These are phyloP conservation scores for Xylaria sp. DNA, from an alignment of 2,329 filamentous ascomycete species.

Conservation along the genomic window DNA sequence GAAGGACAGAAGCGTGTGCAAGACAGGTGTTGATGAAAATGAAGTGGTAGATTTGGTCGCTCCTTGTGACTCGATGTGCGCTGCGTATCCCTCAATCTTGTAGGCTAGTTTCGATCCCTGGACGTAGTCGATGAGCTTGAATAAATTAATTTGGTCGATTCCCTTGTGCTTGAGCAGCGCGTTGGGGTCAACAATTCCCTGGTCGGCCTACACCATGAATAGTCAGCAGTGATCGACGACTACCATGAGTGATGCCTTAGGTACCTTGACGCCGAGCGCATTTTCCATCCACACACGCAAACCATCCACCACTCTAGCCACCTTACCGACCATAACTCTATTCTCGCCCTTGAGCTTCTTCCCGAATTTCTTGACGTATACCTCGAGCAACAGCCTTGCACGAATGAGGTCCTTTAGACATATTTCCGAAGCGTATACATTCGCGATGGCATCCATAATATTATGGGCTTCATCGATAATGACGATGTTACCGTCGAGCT, in stretches of 20 bases:
- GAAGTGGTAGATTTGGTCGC: slow-evolving; percentile 41
- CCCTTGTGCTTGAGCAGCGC: slow-evolving; percentile 84
- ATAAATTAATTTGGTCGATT: slow-evolving; percentile 94
- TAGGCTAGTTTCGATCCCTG: slow-evolving; percentile 92
- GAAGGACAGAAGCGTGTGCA: slow-evolving; percentile 70
- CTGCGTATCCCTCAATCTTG: slow-evolving; percentile 91
- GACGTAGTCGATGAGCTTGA: slow-evolving; percentile 87
- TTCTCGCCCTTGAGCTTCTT: slow-evolving; percentile 92
- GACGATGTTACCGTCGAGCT: slow-evolving; percentile 87
- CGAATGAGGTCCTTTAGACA: slow-evolving; percentile 77
- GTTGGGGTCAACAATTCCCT: slow-evolving; percentile 77
- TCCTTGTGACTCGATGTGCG: slow-evolving; percentile 65
- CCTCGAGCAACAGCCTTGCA: slow-evolving; percentile 78
- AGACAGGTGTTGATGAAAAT: slow-evolving; percentile 61
- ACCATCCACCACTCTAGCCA: slow-evolving; percentile 84
- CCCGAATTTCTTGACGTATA: slow-evolving; percentile 88
- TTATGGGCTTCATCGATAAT: slow-evolving; percentile 98
- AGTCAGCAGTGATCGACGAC: slow-evolving; percentile 36
- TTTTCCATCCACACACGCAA: slow-evolving; percentile 75
- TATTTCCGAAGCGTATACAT: slow-evolving; percentile 84
- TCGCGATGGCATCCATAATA: slow-evolving; percentile 92
- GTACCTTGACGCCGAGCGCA: slow-evolving; percentile 62
- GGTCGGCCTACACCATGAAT: slow-evolving; percentile 55
- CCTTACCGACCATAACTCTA: slow-evolving; percentile 88
- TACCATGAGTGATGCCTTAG: slow-evolving; percentile 21